A percentile compares a stretch with the other conserved stretches of the same genome.
These are phyloP conservation scores for Tricholoma saponaceum DNA, from an alignment of 768 basidiomycete species.

Conservation along the genomic window DNA sequence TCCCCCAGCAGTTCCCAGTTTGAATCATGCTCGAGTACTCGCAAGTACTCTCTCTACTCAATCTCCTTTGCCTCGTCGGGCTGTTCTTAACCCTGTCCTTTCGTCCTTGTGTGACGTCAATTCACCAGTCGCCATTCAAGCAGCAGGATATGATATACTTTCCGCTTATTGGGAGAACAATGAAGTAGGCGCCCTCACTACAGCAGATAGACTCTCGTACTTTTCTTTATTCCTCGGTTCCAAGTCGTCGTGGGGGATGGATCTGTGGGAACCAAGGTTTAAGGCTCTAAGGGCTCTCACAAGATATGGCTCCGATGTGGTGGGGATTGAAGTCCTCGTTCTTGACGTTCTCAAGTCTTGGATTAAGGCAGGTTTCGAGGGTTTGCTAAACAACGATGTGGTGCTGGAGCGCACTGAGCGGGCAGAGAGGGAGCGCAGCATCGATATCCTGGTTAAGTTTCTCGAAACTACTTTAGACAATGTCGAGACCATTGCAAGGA, in stretches of 20 bases:
- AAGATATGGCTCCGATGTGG: slow-evolving; percentile 51
- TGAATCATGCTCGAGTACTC: slow-evolving; percentile 59
- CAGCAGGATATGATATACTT: slow-evolving; percentile 69
- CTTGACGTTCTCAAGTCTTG: slow-evolving; percentile 56
- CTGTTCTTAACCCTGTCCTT: slow-evolving; percentile 56
- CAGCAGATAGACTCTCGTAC: slow-evolving; percentile 58
- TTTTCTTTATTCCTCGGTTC: slow-evolving; percentile 57
- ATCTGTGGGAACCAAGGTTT: slow-evolving; percentile 68
- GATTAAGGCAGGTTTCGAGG: slow-evolving; percentile 64
- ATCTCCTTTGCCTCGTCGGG: slow-evolving; percentile 52
- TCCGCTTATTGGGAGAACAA: slow-evolving; percentile 64
- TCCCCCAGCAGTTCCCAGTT: slow-evolving; percentile 64
- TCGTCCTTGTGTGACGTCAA: slow-evolving; percentile 52
- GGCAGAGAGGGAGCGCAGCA: slow-evolving; percentile 58
- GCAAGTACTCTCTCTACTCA: slow-evolving; percentile 43
- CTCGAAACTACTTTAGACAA: slow-evolving; percentile 48
- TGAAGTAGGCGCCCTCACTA: slow-evolving; percentile 41
- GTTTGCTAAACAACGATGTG: slow-evolving; percentile 31
- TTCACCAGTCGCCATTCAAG: slow-evolving; percentile 54
- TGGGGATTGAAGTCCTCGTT: slow-evolving; percentile 60
- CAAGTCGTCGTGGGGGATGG: slow-evolving; percentile 50
- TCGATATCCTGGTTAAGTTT: slow-evolving; percentile 57
- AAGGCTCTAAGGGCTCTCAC: slow-evolving; percentile 66
- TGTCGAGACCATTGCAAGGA: slow-evolving; percentile 51
- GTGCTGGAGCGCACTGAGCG: slow-evolving; percentile 37